Percentiles rank a stretch among this genome's conserved stretches.
These are phyloP conservation scores for Shiraia bambusicola DNA, from an alignment of 2,329 filamentous ascomycete genomes.

Conservation along the genomic window DNA sequence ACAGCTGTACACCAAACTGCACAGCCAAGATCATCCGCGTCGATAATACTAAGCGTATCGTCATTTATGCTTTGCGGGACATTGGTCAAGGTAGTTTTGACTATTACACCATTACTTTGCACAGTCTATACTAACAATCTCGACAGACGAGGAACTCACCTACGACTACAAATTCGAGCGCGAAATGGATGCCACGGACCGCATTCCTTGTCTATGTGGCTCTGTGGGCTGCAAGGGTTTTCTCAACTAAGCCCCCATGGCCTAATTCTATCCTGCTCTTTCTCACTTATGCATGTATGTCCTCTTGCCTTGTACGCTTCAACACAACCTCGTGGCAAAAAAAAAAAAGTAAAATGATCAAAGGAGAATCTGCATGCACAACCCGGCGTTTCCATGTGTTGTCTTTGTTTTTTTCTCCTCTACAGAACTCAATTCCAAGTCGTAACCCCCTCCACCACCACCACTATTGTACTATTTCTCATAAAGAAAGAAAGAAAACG, in stretches of 20 bases:
- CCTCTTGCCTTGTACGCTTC: too few species aligned
- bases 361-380: too few species aligned
- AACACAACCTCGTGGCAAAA: too few species aligned
- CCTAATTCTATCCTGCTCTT: too few species aligned
- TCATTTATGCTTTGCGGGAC: constrained; percentile 96
- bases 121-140: constrained; percentile 25
- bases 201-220: constrained; percentile 95
- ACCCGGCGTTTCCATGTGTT: too few species aligned
- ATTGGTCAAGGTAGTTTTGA: constrained; percentile 82
- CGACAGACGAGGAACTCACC: constrained; percentile 90
- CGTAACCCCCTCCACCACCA: too few species aligned
- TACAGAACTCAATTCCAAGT: too few species aligned
- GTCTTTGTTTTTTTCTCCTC: too few species aligned
- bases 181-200: constrained; percentile 90
- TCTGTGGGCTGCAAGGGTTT: constrained; percentile 97
- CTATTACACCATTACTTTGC: neutral
- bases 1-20: constrained; percentile 97
- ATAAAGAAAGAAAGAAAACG: too few species aligned
- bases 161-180: constrained; percentile 99
- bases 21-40: constrained; percentile 99
- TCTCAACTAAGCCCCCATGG: constrained; percentile 74
- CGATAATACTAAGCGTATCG: constrained; percentile 95
- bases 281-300: too few species aligned
- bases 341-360: too few species aligned
- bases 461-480: too few species aligned